A percentile compares a stretch with the other conserved stretches of the same genome.
These are phyloP conservation scores for Yamadazyma spencermartinsiae DNA, from an alignment of 1,139 yeast genomes.

Conservation along the genomic window DNA sequence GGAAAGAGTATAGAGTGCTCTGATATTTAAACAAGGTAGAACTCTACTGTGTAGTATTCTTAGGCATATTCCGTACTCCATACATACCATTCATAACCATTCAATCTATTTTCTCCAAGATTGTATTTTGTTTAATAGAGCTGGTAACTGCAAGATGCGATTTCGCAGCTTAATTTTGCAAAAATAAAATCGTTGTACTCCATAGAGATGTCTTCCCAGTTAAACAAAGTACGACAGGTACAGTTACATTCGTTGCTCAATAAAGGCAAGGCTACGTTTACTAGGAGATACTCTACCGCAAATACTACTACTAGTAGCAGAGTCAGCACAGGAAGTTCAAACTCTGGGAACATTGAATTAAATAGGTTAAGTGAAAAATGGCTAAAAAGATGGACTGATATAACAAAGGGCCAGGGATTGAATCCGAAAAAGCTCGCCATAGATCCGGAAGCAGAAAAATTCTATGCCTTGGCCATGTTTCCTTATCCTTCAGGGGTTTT, in stretches of 20 bases:
- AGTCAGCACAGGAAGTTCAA: background rate
- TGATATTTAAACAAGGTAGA: no score
- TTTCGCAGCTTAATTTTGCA: no score
- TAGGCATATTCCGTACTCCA: no score
- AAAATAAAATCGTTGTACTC: no score
- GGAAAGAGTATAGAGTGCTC: no score
- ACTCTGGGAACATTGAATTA: conserved; percentile 3
- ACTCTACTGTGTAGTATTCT: no score
- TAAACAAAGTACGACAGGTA: background rate
- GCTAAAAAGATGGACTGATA: conserved; percentile 49
- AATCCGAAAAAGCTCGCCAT: conserved; percentile 43
- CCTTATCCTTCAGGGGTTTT: conserved; percentile 94
- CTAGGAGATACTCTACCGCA: background rate
- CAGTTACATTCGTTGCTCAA: no score
- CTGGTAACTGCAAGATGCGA: no score
- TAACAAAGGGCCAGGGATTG: conserved; percentile 33
- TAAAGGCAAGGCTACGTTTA: background rate
- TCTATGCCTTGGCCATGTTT: conserved; percentile 82
- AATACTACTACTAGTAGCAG: background rate
- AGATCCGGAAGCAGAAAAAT: conserved; percentile 35
- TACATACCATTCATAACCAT: no score
- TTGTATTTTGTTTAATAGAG: no score
- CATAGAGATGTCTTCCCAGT: no score
- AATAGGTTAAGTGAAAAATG: conserved; percentile 48
- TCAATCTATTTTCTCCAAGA: no score